phyloP scores from a whole-genome alignment of 2,329 filamentous ascomycete genomes.

The Fusarium oligoseptatum region DNA sequence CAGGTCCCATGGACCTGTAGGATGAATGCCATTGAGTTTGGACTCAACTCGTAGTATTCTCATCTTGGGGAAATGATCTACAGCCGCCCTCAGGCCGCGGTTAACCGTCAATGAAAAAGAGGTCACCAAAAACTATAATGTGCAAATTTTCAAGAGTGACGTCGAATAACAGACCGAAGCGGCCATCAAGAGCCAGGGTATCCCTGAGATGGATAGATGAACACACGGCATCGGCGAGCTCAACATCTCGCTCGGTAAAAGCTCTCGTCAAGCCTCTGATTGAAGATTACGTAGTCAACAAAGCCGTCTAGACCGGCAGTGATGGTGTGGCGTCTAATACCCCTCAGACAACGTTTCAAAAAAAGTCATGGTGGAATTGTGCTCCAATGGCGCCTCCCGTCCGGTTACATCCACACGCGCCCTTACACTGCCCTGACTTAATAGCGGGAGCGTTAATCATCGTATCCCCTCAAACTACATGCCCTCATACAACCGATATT shows the following conservation, averaged over 20 bases:
- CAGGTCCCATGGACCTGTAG: not conserved
- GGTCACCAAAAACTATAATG: not conserved
- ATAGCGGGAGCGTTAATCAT: not conserved
- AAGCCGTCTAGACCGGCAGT: not conserved
- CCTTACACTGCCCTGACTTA: constrained; percentile 1
- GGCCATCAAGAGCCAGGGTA: not conserved
- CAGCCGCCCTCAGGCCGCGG: not conserved
- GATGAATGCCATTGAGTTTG: not conserved
- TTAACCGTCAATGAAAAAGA: not conserved
- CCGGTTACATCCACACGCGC: not conserved
- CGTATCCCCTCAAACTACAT: constrained; percentile 1
- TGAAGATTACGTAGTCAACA: not conserved
- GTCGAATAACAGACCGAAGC: not conserved
- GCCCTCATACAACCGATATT: not conserved
- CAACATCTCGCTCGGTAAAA: not conserved
- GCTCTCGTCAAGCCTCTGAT: not conserved
- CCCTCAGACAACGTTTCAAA: constrained; percentile 1
- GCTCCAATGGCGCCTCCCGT: not conserved
- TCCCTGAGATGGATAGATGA: not conserved
- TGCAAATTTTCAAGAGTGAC: not conserved
- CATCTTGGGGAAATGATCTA: not conserved
- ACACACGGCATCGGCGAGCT: not conserved
- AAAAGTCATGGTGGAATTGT: not conserved
- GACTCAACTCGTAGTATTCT: not conserved
- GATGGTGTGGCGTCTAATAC: not conserved